Evolutionary conservation across 495 filamentous ascomycete species (phyloP), one percentile per base, ranked within the genome.

Genomic region (Podospora bellae-mahoneyi): DNA sequence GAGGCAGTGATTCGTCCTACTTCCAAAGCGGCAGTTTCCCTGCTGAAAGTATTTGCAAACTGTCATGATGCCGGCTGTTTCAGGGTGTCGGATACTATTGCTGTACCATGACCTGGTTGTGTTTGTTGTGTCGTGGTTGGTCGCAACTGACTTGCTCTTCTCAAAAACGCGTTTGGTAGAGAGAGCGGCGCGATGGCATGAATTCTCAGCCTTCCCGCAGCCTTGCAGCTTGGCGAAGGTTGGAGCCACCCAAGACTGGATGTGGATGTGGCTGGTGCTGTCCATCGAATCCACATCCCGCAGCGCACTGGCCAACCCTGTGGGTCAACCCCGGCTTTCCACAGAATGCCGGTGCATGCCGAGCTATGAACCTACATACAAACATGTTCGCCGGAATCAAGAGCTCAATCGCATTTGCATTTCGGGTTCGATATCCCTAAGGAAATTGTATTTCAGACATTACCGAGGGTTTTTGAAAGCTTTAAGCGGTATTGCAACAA

Each of bases 41-140:
- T 88, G 86, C 76, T 86, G 86, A 73, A 83, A 96, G 75, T 87
- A 94, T 53, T 73, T 84, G 83, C 92, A 96, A 70, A 93, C 78
- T 4, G 76, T 72, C 88, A 90, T 90, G 0, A 66, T 69, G 54
- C 34, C 58, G 57, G 53, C 60, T 30, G 20, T 62, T 27, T 5
- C n/a, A 60, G 3, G 6, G n/a, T 58, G 7, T 4, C 13, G 16
- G 39, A 48, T 48, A 48, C 39, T 48, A 48, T 48, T 48, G 39
- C 39, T 48, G 39, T 48, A 10, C 15, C 39, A 48, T 48, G 39
- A 48, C 39, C 10, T 48, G 39, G 39, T 48, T 48, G 6, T 48
- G 39, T 48, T 48, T 13, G 39, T 48, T 48, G 16, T 6, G 39
- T 16, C 39, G 39, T 23, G 20, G 20, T 23, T 48, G 39, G 39